These are phyloP conservation scores for Geotrichum siamense DNA, from an alignment of 1,139 yeast genomes.

Conservation along the genomic window DNA sequence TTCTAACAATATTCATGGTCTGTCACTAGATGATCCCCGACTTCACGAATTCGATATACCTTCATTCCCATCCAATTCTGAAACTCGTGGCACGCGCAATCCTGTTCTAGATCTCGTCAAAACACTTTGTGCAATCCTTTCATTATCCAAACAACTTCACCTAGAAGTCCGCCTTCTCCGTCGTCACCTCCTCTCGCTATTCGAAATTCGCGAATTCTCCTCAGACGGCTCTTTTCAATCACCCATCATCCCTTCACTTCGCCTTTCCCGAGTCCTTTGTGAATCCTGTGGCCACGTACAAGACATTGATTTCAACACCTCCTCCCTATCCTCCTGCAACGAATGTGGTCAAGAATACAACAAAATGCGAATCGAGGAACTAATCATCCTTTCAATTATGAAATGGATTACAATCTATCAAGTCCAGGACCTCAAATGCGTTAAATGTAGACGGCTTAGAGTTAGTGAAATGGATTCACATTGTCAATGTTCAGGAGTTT, in stretches of 20 bases:
- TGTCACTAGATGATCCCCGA: constrained; percentile 65
- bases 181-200: constrained; percentile 59
- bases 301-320: constrained; percentile 66
- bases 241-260: constrained; percentile 49
- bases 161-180: constrained; percentile 71
- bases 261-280: constrained; percentile 65
- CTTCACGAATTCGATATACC: constrained; percentile 15
- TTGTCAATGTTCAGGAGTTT: constrained; percentile 84
- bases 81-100: constrained; percentile 4
- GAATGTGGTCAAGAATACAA: constrained; percentile 62
- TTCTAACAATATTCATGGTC: constrained; percentile 57
- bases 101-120: constrained; percentile 80
- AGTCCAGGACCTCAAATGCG: constrained; percentile 75
- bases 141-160: constrained; percentile 54
- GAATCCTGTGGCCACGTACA: constrained; percentile 67
- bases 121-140: constrained; percentile 62
- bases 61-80: neutral
- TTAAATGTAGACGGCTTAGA: constrained; percentile 63
- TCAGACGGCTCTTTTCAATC: constrained; percentile 55
- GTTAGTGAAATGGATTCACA: constrained; percentile 63
- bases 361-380: constrained; percentile 69
- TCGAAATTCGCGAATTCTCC: constrained; percentile 82
- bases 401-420: constrained; percentile 53
- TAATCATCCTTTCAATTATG: constrained; percentile 57
- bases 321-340: constrained; percentile 52